Evolutionary conservation across 208 protist species (phyloP), one percentile per base, ranked within the genome.

Genomic region (Leishmania arabica): DNA sequence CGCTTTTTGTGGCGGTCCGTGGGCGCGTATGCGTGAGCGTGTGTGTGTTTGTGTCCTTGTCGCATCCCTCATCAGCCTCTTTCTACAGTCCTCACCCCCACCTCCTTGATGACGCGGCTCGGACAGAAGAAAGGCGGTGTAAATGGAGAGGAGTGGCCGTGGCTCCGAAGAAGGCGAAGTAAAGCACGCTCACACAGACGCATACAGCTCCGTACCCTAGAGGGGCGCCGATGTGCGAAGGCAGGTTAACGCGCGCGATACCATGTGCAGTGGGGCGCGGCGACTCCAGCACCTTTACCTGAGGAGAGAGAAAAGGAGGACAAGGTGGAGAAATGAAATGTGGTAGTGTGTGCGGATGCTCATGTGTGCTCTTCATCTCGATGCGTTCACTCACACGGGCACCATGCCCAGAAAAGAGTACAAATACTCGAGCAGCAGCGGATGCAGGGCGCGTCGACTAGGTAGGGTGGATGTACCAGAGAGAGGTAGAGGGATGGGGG

Each of bases 401-500:
- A 24, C 42, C 68, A 17, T n/a, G 40, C 34, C 42, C 37, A 27
- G 24, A 49, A 15, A 31, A 47, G 42, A 34, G 68, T 51, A 31
- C 42, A 49, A 51, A 0, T 72, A 21, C 49, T 51, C 11, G 42
- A 72, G 24, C 6, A 49, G 68, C 2, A 24, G 31, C 42, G 21
- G 21, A 72, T 47, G 68, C 24, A 72, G 68, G 68, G 7, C 27
- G 2, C 21, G 9, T 19, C 24, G 68, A 72, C 42, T 13, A 42
- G n/a, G 34, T 53, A n/a, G 42, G 42, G 21, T 31, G n/a, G 17
- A 53, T 24, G 37, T 27, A 77, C 98, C 6, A 85, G 98, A 34
- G 93, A 79, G 90, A 24, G 86, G 98, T 17, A 90, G 98, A 80
- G 56, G 34, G 54, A 80, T 42, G 27, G 8, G 31, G 40, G 49